Evolutionary conservation across 2,329 filamentous ascomycete species (phyloP), one percentile per base, ranked within the genome.

Genomic region (Fusarium vanettenii): DNA sequence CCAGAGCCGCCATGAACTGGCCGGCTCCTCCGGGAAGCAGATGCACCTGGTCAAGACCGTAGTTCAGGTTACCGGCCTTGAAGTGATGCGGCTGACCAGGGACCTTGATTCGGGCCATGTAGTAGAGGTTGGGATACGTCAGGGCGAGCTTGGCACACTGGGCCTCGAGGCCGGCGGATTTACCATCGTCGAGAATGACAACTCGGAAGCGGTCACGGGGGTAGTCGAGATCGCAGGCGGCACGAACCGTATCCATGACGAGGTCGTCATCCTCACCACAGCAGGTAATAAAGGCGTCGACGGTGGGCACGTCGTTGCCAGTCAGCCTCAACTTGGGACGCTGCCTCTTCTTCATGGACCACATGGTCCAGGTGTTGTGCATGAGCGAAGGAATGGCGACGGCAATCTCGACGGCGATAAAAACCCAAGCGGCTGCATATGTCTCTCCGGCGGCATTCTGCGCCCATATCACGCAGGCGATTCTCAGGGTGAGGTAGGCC

Each of bases 41-140:
- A 18, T 84, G 83, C 6, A 86, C 84, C 64, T 86, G 84, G 18
- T 89, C 86, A 22, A 90, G 80, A 37, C 89, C 91, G 66, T 89
- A 88, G 81, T 91, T 92, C 62, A 92, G 82, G 78, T 92, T 92
- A 60, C 90, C 90, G 2, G 90, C 89, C 83, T 92, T 92, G 84
- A 90, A 92, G 78, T 90, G 87, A 74, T 89, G 85, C 2, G 87
- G 86, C 37, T 85, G 81, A 9, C 86, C 86, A 5, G 85, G 85
- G 52, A 83, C 82, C 81, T 88, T 88, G 39, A 84, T 81, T 18
- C 88, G 86, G 2, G 88, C 85, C 77, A 87, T 85, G 80, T 91
- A 91, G 72, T 84, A 85, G 9, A 90, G 78, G 67, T 91, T 89
- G 16, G 84, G 84, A 65, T 85, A 87, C 10, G 80, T 81, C 33